These are phyloP conservation scores for Goffeauzyma gilvescens DNA, from an alignment of 768 basidiomycete species.

Conservation along the genomic window DNA sequence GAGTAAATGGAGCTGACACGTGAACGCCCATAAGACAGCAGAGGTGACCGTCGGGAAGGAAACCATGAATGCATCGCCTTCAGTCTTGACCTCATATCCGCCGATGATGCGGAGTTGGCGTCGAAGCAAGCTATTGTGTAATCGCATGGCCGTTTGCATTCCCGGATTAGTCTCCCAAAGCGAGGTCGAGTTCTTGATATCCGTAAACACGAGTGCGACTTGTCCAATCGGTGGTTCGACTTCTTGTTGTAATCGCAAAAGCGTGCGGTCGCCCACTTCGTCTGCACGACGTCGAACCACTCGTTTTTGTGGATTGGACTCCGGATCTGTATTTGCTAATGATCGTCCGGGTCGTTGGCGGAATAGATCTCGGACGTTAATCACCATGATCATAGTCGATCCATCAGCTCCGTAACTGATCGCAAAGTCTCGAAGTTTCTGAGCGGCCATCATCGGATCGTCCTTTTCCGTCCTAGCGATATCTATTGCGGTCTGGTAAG, in stretches of 20 bases:
- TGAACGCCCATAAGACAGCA: slow-evolving; percentile 76
- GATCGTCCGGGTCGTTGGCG: slow-evolving; percentile 35
- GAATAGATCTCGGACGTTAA: slow-evolving; percentile 64
- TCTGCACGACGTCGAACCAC: slow-evolving; percentile 17
- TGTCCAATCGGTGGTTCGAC: slow-evolving; percentile 69
- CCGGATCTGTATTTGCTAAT: slow-evolving; percentile 5
- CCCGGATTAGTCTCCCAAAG: slow-evolving; percentile 91
- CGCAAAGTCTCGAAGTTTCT: slow-evolving; percentile 88
- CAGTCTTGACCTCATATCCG: slow-evolving; percentile 97
- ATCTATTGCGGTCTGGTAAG: slow-evolving; percentile 88
- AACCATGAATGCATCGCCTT: slow-evolving; percentile 98
- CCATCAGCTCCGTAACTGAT: slow-evolving; percentile 90
- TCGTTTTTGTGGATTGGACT: too few species aligned
- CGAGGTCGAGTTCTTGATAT: slow-evolving; percentile 89
- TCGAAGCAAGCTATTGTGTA: slow-evolving; percentile 73
- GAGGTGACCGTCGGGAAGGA: slow-evolving; percentile 77
- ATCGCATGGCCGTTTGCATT: slow-evolving; percentile 78
- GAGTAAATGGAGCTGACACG: slow-evolving; percentile 64
- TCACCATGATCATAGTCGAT: slow-evolving; percentile 95
- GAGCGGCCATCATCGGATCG: slow-evolving; percentile 76
- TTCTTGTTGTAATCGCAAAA: slow-evolving; percentile 45
- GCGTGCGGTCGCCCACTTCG: slow-evolving; percentile 32
- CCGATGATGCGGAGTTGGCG: slow-evolving; percentile 72
- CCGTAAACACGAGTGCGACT: slow-evolving; percentile 86
- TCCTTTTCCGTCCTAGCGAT: slow-evolving; percentile 58